phyloP scores from a whole-genome alignment of 768 basidiomycete species.

The Boletus patriciae region DNA sequence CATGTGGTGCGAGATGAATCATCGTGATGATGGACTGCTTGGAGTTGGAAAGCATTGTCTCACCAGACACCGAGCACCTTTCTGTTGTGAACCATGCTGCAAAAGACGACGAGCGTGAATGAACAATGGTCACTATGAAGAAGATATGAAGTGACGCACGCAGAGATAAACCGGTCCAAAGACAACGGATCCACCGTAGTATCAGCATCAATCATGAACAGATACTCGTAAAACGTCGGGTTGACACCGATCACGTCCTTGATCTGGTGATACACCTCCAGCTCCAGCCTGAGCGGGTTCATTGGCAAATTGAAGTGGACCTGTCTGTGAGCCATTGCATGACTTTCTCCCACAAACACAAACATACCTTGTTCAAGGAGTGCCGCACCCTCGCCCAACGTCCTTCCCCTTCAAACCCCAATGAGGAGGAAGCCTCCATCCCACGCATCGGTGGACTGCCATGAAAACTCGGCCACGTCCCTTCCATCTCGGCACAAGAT shows the following conservation, averaged over 20 bases:
- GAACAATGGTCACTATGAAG: not conserved
- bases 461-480: constrained; percentile 19
- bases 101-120: not conserved
- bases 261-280: too few species aligned
- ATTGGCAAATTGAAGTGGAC: too few species aligned
- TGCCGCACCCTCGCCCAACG: too few species aligned
- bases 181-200: constrained; percentile 89
- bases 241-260: constrained; percentile 98
- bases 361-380: too few species aligned
- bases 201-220: constrained; percentile 93
- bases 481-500: constrained; percentile 47
- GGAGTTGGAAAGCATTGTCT: constrained; percentile 88
- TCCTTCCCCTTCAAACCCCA: too few species aligned
- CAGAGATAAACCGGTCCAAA: constrained; percentile 90
- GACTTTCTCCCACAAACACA: too few species aligned
- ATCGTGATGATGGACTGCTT: constrained; percentile 95
- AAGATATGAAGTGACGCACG: constrained; percentile 53
- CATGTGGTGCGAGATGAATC: constrained; percentile 99
- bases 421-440: not conserved
- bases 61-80: constrained; percentile 93
- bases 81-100: constrained; percentile 95
- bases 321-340: too few species aligned
- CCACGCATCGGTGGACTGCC: constrained; percentile 19
- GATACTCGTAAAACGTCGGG: constrained; percentile 95
- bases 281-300: too few species aligned